Evolutionary conservation across 2,329 filamentous ascomycete genomes (phyloP).

Genomic region (Chaetomiaceae sp.): DNA sequence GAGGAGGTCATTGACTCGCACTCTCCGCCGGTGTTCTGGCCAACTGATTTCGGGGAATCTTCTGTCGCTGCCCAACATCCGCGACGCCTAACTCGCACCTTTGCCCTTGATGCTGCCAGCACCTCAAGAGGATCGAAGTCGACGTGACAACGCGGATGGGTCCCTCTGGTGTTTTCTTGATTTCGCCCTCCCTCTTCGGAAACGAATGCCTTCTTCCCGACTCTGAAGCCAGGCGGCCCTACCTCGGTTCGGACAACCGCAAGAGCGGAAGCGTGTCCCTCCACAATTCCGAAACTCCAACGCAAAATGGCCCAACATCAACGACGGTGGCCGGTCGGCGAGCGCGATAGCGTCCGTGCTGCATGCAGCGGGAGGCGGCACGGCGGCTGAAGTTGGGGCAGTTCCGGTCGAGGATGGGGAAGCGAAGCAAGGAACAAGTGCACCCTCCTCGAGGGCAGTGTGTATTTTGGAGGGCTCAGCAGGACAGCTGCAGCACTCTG

Average conservation of each 20-base stretch:
- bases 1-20: too few species aligned
- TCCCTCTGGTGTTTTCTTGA: neutral
- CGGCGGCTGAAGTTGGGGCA: neutral
- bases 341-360: conserved; percentile 13
- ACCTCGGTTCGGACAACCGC: neutral
- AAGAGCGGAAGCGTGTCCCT: too few species aligned
- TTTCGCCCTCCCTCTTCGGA: neutral
- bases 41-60: too few species aligned
- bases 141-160: neutral
- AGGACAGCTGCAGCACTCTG: conserved; percentile 5
- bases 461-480: neutral
- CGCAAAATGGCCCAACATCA: too few species aligned
- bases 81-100: neutral
- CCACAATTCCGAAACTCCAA: too few species aligned
- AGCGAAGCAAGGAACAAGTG: neutral
- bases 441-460: neutral
- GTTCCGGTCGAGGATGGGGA: neutral
- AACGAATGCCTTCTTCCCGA: neutral
- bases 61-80: too few species aligned
- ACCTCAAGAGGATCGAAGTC: neutral
- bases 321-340: too few species aligned
- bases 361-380: neutral
- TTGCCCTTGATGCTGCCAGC: neutral
- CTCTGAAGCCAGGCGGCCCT: neutral
- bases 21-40: too few species aligned